A percentile compares a stretch with the other conserved stretches of the same genome.
Conservation (phyloP, 352 stramenopile genomes). For the Phytophthora sp. region DNA sequence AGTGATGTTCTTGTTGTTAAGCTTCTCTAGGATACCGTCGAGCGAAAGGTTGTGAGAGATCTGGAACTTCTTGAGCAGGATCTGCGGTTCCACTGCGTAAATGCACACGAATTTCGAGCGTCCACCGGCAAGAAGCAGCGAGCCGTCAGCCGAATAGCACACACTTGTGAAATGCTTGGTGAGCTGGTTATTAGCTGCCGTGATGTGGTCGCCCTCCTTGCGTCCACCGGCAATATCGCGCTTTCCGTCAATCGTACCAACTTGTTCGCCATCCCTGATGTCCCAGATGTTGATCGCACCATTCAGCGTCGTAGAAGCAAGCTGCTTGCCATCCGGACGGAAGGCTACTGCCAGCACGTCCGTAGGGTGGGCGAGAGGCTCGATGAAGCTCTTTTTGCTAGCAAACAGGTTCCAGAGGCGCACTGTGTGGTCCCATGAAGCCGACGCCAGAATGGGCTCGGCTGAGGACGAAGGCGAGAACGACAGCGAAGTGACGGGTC, state of each 20-base stretch:
- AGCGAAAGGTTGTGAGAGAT: constrained; percentile 97
- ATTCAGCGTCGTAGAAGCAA: constrained; percentile 96
- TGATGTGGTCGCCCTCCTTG: constrained; percentile 80
- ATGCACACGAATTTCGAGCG: constrained; percentile 99
- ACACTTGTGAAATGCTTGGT: constrained; percentile 99
- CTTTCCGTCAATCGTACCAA: constrained; percentile 96
- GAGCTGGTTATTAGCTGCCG: constrained; percentile 89
- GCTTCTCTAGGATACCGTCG: constrained; percentile 97
- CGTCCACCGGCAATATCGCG: constrained; percentile 96
- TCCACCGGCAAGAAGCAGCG: constrained; percentile 96
- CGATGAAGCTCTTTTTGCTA: constrained; percentile 94
- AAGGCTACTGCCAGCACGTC: constrained; percentile 98
- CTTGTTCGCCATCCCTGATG: constrained; percentile 94
- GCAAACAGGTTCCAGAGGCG: constrained; percentile 99
- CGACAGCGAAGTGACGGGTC: constrained; percentile 94
- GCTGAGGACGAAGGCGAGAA: constrained; percentile 89
- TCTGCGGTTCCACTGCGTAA: constrained; percentile 95
- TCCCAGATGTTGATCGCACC: constrained; percentile 98
- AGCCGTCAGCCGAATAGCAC: constrained; percentile 98
- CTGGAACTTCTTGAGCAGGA: constrained; percentile 99
- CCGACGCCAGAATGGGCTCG: constrained; percentile 92
- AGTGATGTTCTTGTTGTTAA: constrained; percentile 92
- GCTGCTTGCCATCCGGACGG: constrained; percentile 96
- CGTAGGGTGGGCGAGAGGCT: constrained; percentile 95
- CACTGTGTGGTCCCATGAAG: constrained; percentile 98